Evolutionary conservation across 257 asterid genomes (phyloP).

Genomic region (Przewalskia tangutica): DNA sequence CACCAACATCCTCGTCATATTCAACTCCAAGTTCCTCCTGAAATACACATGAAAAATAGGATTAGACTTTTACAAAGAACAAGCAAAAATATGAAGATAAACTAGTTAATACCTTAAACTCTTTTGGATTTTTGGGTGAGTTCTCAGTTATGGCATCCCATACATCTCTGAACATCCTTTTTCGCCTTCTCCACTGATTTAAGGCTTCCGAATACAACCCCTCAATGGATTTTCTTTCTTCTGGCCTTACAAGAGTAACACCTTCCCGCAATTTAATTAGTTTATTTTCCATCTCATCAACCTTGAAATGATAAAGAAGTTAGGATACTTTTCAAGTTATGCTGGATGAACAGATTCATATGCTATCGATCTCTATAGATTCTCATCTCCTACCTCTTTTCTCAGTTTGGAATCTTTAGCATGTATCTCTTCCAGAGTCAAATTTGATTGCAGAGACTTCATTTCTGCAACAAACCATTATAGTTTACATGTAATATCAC

Average conservation of each 20-base stretch:
- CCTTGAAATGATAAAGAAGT: constrained; percentile 30
- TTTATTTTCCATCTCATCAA: constrained; percentile 68
- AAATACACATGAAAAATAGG: constrained; percentile 2
- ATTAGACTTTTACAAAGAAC: neutral
- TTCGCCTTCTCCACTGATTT: constrained; percentile 80
- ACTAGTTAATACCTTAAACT: constrained; percentile 52
- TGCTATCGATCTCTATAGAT: neutral
- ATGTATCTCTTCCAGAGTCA: constrained; percentile 71
- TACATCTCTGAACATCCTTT: constrained; percentile 85
- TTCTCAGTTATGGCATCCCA: constrained; percentile 96
- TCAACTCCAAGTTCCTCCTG: constrained; percentile 95
- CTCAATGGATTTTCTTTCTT: constrained; percentile 65
- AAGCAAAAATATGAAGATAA: neutral
- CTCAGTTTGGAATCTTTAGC: constrained; percentile 40
- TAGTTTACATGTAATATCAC: neutral
- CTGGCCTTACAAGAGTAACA: constrained; percentile 72
- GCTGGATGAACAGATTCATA: neutral
- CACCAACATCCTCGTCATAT: constrained; percentile 83
- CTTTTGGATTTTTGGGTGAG: constrained; percentile 77
- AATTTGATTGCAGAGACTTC: constrained; percentile 71
- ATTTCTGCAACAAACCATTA: constrained; percentile 39
- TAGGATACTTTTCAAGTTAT: neutral
- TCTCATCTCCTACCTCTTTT: constrained; percentile 43
- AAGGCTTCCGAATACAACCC: constrained; percentile 33
- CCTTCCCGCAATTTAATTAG: constrained; percentile 71